Percentiles rank a stretch among this genome's conserved stretches.
Conservation (phyloP, 2,329 filamentous ascomycete species). For the Metarhizium robertsii region DNA sequence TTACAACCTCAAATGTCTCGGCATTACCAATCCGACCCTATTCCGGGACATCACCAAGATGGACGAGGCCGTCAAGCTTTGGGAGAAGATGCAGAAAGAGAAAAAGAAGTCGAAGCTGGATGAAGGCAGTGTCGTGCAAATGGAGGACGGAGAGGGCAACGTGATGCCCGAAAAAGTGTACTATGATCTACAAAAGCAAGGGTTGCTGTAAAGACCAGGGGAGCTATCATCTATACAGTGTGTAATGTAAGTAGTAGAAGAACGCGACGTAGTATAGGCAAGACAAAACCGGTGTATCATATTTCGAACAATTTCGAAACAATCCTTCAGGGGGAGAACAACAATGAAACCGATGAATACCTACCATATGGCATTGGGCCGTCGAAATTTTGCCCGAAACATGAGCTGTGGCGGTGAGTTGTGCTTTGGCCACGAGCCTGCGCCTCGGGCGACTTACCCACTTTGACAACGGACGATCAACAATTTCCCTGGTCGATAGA, state of each 20-base stretch:
- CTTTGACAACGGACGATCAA: neutral
- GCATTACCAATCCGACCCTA: conserved; percentile 81
- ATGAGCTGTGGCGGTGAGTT: neutral
- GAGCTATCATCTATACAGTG: neutral
- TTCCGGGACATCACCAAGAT: conserved; percentile 94
- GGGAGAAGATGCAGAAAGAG: conserved; percentile 87
- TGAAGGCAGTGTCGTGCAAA: conserved; percentile 84
- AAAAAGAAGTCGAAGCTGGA: conserved; percentile 68
- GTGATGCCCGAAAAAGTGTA: conserved; percentile 99
- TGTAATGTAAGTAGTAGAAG: neutral
- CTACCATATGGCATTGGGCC: neutral
- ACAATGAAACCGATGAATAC: neutral
- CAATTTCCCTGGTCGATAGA: neutral
- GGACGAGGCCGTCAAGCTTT: conserved; percentile 76
- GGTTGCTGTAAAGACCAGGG: conserved; percentile 50
- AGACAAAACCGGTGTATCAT: neutral
- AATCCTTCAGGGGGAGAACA: neutral
- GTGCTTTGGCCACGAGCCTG: neutral
- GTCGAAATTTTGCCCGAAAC: neutral
- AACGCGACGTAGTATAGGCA: neutral
- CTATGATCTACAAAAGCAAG: conserved; percentile 87
- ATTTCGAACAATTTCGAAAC: neutral
- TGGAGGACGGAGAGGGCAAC: conserved; percentile 96
- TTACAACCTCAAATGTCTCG: conserved; percentile 86
- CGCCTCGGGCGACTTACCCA: neutral